Conservation (phyloP, 176 grass and related monocot species). For the Hsuehochloa calcarea region DNA sequence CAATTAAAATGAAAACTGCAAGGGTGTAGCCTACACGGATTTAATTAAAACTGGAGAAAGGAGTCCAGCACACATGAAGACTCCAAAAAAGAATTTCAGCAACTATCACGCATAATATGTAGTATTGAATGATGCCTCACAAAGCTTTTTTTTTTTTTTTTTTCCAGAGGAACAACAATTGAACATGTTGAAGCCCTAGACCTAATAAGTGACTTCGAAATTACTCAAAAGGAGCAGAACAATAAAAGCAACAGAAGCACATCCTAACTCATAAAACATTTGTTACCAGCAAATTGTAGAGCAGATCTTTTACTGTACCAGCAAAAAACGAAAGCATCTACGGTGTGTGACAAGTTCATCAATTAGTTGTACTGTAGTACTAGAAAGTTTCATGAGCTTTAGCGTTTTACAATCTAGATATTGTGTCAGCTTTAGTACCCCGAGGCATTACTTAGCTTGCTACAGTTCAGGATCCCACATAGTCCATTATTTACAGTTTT, state of each 20-base stretch:
- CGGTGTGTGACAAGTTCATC: neutral
- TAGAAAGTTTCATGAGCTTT: neutral
- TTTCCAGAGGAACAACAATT: neutral
- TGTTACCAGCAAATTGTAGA: neutral
- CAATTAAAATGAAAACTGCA: neutral
- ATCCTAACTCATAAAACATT: neutral
- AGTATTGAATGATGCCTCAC: neutral
- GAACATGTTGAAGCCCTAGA: neutral
- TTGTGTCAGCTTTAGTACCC: neutral
- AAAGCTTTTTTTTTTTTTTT: neutral
- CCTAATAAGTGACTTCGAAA: neutral
- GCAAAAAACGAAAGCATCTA: neutral
- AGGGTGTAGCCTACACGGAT: neutral
- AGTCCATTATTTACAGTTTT: neutral
- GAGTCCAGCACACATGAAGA: neutral
- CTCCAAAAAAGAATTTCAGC: neutral
- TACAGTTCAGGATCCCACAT: neutral
- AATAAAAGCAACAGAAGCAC: neutral
- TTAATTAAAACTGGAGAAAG: neutral
- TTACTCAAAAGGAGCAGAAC: constrained; percentile 17
- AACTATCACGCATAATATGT: constrained; percentile 10
- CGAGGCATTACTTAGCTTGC: neutral
- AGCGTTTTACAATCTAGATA: neutral
- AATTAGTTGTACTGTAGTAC: neutral
- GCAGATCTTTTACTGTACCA: neutral